Conservation (phyloP, 495 filamentous ascomycete species). For the Penicillium malachiteum region DNA sequence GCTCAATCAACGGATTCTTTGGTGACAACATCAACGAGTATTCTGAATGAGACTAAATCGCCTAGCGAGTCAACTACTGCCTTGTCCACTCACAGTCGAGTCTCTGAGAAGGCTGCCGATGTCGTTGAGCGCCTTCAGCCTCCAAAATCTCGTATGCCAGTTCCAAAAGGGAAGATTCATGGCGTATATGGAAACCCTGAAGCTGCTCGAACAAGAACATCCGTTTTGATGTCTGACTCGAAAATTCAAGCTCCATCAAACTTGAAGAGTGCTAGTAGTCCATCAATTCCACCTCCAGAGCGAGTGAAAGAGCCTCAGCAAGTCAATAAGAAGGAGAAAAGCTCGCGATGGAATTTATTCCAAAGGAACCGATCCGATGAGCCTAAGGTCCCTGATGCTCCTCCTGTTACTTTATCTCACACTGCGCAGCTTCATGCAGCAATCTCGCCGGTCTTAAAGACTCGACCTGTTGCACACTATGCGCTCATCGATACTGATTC, state of each 20-base stretch:
- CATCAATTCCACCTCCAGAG: conserved; percentile 2
- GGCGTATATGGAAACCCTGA: conserved; percentile 25
- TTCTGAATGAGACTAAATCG: conserved; percentile 13
- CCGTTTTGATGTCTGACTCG: conserved; percentile 30
- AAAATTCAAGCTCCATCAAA: conserved; percentile 17
- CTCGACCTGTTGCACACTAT: conserved; percentile 69
- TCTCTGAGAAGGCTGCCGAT: conserved; percentile 3
- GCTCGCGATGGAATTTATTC: conserved; percentile 73
- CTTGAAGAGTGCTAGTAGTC: conserved; percentile 10
- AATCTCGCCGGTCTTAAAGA: conserved; percentile 35
- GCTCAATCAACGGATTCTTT: conserved; percentile 38
- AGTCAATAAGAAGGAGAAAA: conserved; percentile 31
- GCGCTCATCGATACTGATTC: conserved; percentile 77
- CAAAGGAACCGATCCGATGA: conserved; percentile 50
- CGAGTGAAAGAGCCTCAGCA: conserved; percentile 12
- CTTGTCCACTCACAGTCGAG: conserved; percentile 6
- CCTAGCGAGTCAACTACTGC: conserved; percentile 9
- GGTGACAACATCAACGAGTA: conserved; percentile 28
- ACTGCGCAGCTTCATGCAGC: conserved; percentile 38
- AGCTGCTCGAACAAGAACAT: conserved; percentile 22
- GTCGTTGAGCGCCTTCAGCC: not conserved
- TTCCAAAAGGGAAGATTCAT: conserved; percentile 16
- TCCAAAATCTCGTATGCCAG: conserved; percentile 22
- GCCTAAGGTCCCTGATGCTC: conserved; percentile 11
- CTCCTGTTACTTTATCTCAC: conserved; percentile 9